Evolutionary conservation across 352 stramenopile genomes (phyloP).

Genomic region (Pythium vanterpoolii): DNA sequence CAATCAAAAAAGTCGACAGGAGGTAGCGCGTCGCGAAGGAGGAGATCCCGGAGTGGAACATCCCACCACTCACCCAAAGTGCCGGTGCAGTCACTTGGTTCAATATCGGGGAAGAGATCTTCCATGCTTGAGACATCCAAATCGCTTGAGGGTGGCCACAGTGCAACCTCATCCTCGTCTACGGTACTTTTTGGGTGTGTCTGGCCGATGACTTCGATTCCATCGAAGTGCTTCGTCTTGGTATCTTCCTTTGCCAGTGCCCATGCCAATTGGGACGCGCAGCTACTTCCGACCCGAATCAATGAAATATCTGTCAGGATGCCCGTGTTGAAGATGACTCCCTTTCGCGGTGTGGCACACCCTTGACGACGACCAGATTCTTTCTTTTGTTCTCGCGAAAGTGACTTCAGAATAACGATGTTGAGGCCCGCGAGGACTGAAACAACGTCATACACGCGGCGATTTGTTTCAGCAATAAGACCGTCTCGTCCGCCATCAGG

Average conservation of each 20-base stretch:
- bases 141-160: background rate
- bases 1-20: conserved; percentile 41
- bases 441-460: conserved; percentile 67
- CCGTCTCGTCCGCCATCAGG: conserved; percentile 10
- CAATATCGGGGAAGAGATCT: conserved; percentile 30
- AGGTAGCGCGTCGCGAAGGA: conserved; percentile 35
- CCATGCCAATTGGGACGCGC: conserved; percentile 4
- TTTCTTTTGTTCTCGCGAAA: conserved; percentile 2
- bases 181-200: background rate
- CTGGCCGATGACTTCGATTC: background rate
- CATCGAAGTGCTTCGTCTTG: background rate
- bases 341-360: conserved; percentile 29
- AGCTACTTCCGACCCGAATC: conserved; percentile 25
- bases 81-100: conserved; percentile 18
- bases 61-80: conserved; percentile 43
- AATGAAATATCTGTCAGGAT: conserved; percentile 35
- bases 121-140: conserved; percentile 8
- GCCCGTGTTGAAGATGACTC: conserved; percentile 50
- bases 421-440: conserved; percentile 56
- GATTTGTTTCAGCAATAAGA: conserved; percentile 40
- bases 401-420: conserved; percentile 33
- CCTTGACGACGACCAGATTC: conserved; percentile 6
- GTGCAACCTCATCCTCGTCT: background rate
- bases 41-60: conserved; percentile 41
- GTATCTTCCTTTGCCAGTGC: background rate